Evolutionary conservation across 2,329 filamentous ascomycete species (phyloP), one percentile per base, ranked within the genome.

Genomic region (Corinectria fuckeliana): DNA sequence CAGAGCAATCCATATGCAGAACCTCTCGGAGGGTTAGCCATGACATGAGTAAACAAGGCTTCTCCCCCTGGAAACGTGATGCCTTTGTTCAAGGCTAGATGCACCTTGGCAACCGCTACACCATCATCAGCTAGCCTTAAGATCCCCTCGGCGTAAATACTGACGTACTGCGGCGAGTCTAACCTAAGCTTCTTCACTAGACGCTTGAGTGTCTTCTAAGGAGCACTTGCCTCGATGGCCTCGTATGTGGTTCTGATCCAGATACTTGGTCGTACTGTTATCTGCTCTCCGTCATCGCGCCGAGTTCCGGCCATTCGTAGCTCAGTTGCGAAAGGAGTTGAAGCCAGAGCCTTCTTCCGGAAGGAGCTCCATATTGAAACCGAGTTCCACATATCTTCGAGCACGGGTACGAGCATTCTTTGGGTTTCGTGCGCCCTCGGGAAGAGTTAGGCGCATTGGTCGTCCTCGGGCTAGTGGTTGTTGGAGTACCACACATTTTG

Each of bases 401-500:
- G 30, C n/a, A 47, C 51, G 0, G 51, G 28, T 18, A 21, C 20
- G 2, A 54, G 51, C 16, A 47, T 54, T 2, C 20, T 21, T 34
- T 42, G 30, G 1, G 51, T 54, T 2, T 54, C 41, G 0, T 5
- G n/a, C 1, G 51, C 51, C 9, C 25, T 21, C 14, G 13, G 5
- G 8, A 54, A 54, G 7, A 54, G n/a, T 2, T 36, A 1, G 11
- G 21, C 30, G 14, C n/a, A 54, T 14, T 48, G 5, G 13, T 21
- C 26, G 3, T 54, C 20, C 4, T 54, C 51, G 0, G 28, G 51
- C 41, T 30, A 54, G 3, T 54, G 41, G 5, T 14, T 2, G 1
- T 54, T 54, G n/a, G 41, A 54, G 10, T 47, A 54, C 51, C 51
- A 54, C n/a, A 54, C 21, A 4, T 54, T 48, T 9, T 48, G 23